phyloP scores from a whole-genome alignment of 2,329 filamentous ascomycete genomes.

The Nemania serpens region DNA sequence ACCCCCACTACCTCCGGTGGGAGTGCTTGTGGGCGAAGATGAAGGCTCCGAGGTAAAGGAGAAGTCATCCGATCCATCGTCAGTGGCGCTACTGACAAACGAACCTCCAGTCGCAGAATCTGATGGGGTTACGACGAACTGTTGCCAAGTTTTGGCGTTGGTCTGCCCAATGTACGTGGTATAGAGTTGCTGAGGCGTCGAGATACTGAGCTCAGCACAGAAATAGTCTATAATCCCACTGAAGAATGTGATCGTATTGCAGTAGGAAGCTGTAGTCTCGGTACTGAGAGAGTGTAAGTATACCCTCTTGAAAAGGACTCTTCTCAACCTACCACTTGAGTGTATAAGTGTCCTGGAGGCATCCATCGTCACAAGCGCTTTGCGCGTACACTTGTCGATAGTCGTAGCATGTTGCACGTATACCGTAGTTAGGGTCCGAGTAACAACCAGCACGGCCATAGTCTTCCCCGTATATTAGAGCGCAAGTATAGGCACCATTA shows the following conservation, averaged over 20 bases:
- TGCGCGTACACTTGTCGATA: constrained; percentile 42
- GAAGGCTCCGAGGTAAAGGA: constrained; percentile 18
- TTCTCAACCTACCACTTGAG: constrained; percentile 51
- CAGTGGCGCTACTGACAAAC: background rate
- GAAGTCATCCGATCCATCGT: constrained; percentile 3
- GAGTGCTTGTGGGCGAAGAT: background rate
- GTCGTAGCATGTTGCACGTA: constrained; percentile 48
- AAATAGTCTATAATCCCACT: constrained; percentile 51
- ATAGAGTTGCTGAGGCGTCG: constrained; percentile 43
- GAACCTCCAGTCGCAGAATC: background rate
- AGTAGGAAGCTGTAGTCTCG: constrained; percentile 44
- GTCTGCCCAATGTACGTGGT: constrained; percentile 50
- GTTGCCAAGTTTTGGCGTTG: constrained; percentile 40
- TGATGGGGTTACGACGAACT: constrained; percentile 21
- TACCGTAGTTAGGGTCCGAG: constrained; percentile 41
- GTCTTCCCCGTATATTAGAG: constrained; percentile 44
- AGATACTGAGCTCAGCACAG: constrained; percentile 45
- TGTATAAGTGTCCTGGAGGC: constrained; percentile 47
- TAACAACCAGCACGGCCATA: constrained; percentile 52
- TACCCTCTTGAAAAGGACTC: background rate
- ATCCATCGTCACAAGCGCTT: constrained; percentile 48
- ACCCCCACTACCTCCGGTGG: background rate
- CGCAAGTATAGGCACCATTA: constrained; percentile 43
- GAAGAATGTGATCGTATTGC: constrained; percentile 52
- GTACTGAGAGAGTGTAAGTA: constrained; percentile 43